Conservation (phyloP, 176 grass and related monocot genomes). For the Ananas comosus region DNA sequence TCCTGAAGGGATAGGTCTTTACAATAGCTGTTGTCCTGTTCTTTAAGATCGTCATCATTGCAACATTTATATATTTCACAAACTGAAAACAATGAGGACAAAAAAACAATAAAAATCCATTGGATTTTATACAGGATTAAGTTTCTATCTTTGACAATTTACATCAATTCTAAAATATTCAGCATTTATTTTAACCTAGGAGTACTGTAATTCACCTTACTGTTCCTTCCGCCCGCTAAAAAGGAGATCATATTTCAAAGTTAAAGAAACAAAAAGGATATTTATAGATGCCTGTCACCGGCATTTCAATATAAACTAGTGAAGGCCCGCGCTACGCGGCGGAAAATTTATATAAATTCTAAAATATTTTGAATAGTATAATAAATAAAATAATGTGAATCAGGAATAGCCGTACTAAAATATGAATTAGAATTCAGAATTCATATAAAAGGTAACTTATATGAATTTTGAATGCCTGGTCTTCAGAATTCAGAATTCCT, state of each 20-base stretch:
- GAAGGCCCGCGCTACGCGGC: too few species aligned
- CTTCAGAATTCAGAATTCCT: too few species aligned
- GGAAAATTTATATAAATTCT: too few species aligned
- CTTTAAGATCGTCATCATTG: slow-evolving; percentile 84
- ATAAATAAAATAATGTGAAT: too few species aligned
- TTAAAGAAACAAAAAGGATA: slow-evolving; percentile 13
- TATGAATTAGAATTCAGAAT: too few species aligned
- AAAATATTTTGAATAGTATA: too few species aligned
- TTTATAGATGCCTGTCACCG: slow-evolving; percentile 79
- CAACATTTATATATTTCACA: slow-evolving; percentile 94
- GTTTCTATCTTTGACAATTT: not conserved
- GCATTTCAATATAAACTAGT: slow-evolving; percentile 78
- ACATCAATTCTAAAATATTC: not conserved
- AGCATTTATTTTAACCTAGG: not conserved
- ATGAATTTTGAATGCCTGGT: too few species aligned
- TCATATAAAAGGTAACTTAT: too few species aligned
- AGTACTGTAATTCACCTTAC: not conserved
- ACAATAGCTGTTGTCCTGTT: slow-evolving; percentile 75
- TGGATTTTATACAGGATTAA: not conserved
- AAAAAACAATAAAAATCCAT: not conserved
- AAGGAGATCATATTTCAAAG: not conserved
- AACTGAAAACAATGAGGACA: slow-evolving; percentile 31
- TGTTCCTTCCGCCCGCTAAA: not conserved
- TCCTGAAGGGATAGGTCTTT: slow-evolving; percentile 65
- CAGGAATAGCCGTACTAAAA: too few species aligned